Evolutionary conservation across 1,139 yeast species (phyloP).

Genomic region (Nakaseomyces delphensis): DNA sequence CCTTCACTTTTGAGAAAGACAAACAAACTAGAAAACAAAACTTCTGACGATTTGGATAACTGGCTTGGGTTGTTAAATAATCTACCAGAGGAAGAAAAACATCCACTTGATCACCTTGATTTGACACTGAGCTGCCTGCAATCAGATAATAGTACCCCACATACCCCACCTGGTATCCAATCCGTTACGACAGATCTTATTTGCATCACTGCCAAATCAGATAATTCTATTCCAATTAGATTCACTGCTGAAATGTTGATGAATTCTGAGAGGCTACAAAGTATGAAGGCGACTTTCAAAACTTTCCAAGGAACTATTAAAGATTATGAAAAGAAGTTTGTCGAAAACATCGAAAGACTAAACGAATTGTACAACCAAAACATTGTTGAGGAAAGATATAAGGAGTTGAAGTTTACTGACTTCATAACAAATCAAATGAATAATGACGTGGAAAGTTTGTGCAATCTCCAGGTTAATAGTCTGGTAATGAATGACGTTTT

Average conservation of each 20-base stretch:
- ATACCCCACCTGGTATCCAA: conserved; percentile 23
- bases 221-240: conserved; percentile 29
- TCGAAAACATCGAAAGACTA: conserved; percentile 12
- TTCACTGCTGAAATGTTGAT: conserved; percentile 24
- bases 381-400: conserved; percentile 11
- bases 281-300: conserved; percentile 11
- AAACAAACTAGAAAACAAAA: conserved; percentile 22
- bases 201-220: conserved; percentile 26
- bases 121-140: conserved; percentile 25
- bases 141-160: conserved; percentile 18
- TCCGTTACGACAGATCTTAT: conserved; percentile 20
- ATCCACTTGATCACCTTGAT: conserved; percentile 21
- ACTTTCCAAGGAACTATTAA: conserved; percentile 13
- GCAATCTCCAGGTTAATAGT: conserved; percentile 16
- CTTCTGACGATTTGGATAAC: conserved; percentile 22
- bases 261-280: conserved; percentile 13
- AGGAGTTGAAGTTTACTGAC: conserved; percentile 19
- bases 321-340: conserved; percentile 13
- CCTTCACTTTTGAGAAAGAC: conserved; percentile 30
- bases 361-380: conserved; percentile 15
- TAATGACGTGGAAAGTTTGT: conserved; percentile 22
- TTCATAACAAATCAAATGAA: conserved; percentile 17
- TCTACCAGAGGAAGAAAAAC: conserved; percentile 22
- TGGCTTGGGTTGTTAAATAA: conserved; percentile 22
- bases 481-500: conserved; percentile 17